These are phyloP conservation scores for Trichopus zeylanicus DNA, from an alignment of 116 monocot species.

Conservation along the genomic window DNA sequence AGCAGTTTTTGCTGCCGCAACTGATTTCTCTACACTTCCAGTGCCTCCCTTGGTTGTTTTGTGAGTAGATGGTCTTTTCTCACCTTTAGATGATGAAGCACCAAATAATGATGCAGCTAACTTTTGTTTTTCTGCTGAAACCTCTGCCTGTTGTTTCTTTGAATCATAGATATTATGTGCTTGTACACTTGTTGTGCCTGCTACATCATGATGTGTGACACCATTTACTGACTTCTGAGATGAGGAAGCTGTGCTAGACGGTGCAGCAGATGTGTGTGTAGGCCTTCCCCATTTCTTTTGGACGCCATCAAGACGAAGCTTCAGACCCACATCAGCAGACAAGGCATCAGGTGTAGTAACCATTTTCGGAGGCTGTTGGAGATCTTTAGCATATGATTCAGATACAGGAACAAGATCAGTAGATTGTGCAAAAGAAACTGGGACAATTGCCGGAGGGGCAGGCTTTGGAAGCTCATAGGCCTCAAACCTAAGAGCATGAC, in stretches of 20 bases:
- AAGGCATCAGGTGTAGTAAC: slow-evolving; percentile 19
- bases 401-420: slow-evolving; percentile 46
- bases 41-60: slow-evolving; percentile 27
- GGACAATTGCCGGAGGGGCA: slow-evolving; percentile 11
- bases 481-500: slow-evolving; percentile 68
- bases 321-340: slow-evolving; percentile 38
- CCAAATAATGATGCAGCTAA: slow-evolving; percentile 92
- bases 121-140: slow-evolving; percentile 83
- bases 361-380: slow-evolving; percentile 13
- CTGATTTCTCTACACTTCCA: slow-evolving; percentile 20
- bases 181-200: slow-evolving; percentile 16
- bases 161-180: slow-evolving; percentile 27
- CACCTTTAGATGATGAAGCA: slow-evolving; percentile 42
- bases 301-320: slow-evolving; percentile 74
- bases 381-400: slow-evolving; percentile 41
- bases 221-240: slow-evolving; percentile 53
- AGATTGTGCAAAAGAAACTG: slow-evolving; percentile 13
- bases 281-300: slow-evolving; percentile 90
- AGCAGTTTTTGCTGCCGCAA: slow-evolving; percentile 7
- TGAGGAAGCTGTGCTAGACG: slow-evolving; percentile 35
- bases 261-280: slow-evolving; percentile 53
- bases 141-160: slow-evolving; percentile 44
- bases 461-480: slow-evolving; percentile 89
- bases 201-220: slow-evolving; percentile 16
- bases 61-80: slow-evolving; percentile 35